These are phyloP conservation scores for Angomonas ambiguus DNA, from an alignment of 208 protist species.

Conservation along the genomic window DNA sequence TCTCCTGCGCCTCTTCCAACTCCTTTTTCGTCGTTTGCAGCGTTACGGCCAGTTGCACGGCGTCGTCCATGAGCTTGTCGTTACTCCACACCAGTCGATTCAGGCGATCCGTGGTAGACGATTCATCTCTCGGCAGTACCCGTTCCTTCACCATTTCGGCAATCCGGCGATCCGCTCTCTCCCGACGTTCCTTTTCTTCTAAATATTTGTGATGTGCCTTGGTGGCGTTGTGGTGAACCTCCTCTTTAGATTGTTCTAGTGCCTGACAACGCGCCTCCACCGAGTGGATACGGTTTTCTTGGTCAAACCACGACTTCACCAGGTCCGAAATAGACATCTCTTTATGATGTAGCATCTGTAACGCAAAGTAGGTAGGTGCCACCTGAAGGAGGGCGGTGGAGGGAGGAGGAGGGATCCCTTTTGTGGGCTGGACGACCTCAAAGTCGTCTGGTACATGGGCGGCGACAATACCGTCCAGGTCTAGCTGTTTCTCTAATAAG, in stretches of 20 bases:
- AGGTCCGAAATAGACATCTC: slow-evolving; percentile 79
- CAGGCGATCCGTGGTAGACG: slow-evolving; percentile 35
- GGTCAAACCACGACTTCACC: slow-evolving; percentile 58
- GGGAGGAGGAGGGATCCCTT: not conserved
- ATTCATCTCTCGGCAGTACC: slow-evolving; percentile 30
- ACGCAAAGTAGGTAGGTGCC: slow-evolving; percentile 73
- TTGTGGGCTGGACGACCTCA: not conserved
- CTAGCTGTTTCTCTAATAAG: slow-evolving; percentile 57
- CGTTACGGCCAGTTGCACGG: slow-evolving; percentile 58
- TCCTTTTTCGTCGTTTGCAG: slow-evolving; percentile 50
- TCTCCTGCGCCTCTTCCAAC: slow-evolving; percentile 21
- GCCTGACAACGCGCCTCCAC: slow-evolving; percentile 34
- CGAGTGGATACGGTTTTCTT: slow-evolving; percentile 42
- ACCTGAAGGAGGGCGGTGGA: slow-evolving; percentile 9
- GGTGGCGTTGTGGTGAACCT: slow-evolving; percentile 54
- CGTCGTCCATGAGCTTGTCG: slow-evolving; percentile 66
- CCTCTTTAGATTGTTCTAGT: slow-evolving; percentile 27
- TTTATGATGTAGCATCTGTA: slow-evolving; percentile 62
- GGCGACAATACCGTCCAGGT: slow-evolving; percentile 56
- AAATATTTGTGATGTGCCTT: slow-evolving; percentile 64
- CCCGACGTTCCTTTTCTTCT: slow-evolving; percentile 68
- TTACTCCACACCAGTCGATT: slow-evolving; percentile 55
- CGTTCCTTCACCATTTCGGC: slow-evolving; percentile 74
- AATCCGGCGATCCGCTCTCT: slow-evolving; percentile 67
- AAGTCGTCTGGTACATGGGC: slow-evolving; percentile 12